Base-by-base conservation (phyloP, 331 rosid genomes). In the Quercus phellos region DNA sequence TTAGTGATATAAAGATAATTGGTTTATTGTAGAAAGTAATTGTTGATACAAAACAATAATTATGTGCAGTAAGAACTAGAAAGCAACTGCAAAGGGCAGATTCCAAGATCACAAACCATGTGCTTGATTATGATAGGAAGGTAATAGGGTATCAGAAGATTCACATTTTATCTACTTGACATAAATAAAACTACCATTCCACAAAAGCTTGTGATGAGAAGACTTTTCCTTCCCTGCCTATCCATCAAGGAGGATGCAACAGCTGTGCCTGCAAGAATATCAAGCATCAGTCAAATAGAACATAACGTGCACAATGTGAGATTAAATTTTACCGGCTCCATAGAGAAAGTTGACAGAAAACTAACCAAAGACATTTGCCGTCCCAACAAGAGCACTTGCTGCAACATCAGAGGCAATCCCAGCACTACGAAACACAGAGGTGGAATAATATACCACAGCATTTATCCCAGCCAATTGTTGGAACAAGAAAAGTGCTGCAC, bases 391-490 rank as follows among this genome's bases (percentile, higher is more conserved):
- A 80, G 99, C 99, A 88, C 99, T 94, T 72, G 99, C 99, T 59
- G 99, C 99, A 75, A 94, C 94, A 74, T 94, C 99, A 67, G 99
- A 94, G 79, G 94, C 83, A 78, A 94, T 87, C 74, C 99, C 99
- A 60, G 98, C 99, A 81, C 91, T 92, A 53, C 98, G 95, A 88
- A 94, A 94, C 61, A 94, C 99, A 50, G 99, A 79, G 75, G 98
- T 94, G 22, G 99, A 94, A 87, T 94, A 94, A 68, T 94, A 94
- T 60, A 94, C 99, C 63, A 90, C 98, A 5, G 99, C 99, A 51
- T 94, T 94, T 85, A 94, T 94, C 82, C 99, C 99, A n/a, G 98
- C 95, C 70, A 94, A 77, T 81, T 94, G 99, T 79, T 94, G 99
- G 87, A 94, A 86, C 86, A 94, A 83, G 91, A 92, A 94, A 74